A percentile compares a stretch with the other conserved stretches of the same genome.
phyloP scores from a whole-genome alignment of 2,329 filamentous ascomycete species.

The Elsinoe perseae region DNA sequence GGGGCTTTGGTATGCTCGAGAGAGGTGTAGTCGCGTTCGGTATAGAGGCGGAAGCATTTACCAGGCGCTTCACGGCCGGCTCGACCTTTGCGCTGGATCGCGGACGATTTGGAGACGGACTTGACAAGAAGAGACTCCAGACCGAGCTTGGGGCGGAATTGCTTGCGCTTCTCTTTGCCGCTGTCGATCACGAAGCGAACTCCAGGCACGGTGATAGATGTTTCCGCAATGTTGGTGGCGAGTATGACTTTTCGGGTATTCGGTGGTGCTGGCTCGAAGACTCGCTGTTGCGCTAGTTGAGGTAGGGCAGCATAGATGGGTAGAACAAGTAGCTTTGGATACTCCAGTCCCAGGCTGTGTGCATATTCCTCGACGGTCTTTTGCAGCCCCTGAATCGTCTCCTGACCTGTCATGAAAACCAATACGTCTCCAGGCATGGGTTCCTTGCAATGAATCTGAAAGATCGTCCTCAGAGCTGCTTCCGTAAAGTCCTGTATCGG shows the following conservation, averaged over 20 bases:
- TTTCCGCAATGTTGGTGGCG: constrained; percentile 97
- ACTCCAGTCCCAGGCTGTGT: constrained; percentile 59
- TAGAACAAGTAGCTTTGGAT: constrained; percentile 64
- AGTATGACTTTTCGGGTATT: constrained; percentile 84
- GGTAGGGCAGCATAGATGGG: constrained; percentile 87
- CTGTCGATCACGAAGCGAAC: constrained; percentile 87
- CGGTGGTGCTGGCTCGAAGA: constrained; percentile 67
- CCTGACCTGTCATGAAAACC: constrained; percentile 86
- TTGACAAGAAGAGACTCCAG: constrained; percentile 87
- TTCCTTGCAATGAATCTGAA: constrained; percentile 79
- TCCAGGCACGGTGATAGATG: constrained; percentile 89
- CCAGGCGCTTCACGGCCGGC: constrained; percentile 88
- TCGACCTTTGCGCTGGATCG: constrained; percentile 82
- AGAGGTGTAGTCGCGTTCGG: constrained; percentile 62
- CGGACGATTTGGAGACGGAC: constrained; percentile 85
- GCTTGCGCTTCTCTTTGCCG: constrained; percentile 89
- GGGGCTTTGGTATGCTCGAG: constrained; percentile 70
- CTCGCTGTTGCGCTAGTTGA: constrained; percentile 74
- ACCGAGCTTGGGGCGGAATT: constrained; percentile 74
- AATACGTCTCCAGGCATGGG: constrained; percentile 90
- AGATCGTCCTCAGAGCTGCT: constrained; percentile 69
- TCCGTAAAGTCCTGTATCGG: constrained; percentile 78
- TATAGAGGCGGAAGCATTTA: constrained; percentile 85
- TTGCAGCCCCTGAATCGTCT: constrained; percentile 79
- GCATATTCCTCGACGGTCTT: constrained; percentile 75